Percentiles rank a stretch among this genome's conserved stretches.
Evolutionary conservation across 75 land plant species (phyloP).

Genomic region (Ceratopteris richardii): DNA sequence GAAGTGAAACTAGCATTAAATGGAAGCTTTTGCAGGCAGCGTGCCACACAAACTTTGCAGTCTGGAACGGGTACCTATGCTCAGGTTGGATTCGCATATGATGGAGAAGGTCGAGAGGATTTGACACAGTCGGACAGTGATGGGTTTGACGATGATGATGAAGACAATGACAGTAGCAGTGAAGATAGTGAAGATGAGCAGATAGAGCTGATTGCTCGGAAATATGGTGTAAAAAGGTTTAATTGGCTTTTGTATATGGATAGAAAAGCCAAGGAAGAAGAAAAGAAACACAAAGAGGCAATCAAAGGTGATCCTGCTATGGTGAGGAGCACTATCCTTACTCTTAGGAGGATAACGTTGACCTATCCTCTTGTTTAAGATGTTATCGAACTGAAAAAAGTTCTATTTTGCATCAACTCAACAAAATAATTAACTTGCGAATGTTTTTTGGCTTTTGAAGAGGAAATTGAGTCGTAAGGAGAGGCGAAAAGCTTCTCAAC

Average conservation of each 20-base stretch:
- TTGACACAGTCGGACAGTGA: slow-evolving; percentile 32
- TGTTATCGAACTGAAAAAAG: too few species aligned
- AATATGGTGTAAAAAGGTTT: slow-evolving; percentile 87
- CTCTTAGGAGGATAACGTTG: too few species aligned
- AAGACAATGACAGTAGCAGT: slow-evolving; percentile 71
- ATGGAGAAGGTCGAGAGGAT: slow-evolving; percentile 60
- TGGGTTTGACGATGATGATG: slow-evolving; percentile 48
- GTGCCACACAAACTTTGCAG: slow-evolving; percentile 27
- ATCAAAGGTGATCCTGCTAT: slow-evolving; percentile 93
- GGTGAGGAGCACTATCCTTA: slow-evolving; percentile 59
- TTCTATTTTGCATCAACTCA: too few species aligned
- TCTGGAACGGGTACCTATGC: slow-evolving; percentile 78
- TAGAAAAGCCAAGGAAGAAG: slow-evolving; percentile 91
- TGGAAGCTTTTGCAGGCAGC: slow-evolving; percentile 21
- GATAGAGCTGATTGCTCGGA: slow-evolving; percentile 78
- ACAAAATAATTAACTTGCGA: background rate
- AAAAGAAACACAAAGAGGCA: slow-evolving; percentile 76
- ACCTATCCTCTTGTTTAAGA: too few species aligned
- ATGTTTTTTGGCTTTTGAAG: slow-evolving; percentile 31
- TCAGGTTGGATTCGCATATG: slow-evolving; percentile 97
- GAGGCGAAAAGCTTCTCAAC: slow-evolving; percentile 87
- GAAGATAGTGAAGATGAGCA: slow-evolving; percentile 96
- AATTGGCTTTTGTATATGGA: slow-evolving; percentile 91
- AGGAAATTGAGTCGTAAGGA: slow-evolving; percentile 94
- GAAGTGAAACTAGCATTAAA: too few species aligned